Evolutionary conservation across 106 monocot genomes (phyloP).

Genomic region (Dendrobium huoshanense): DNA sequence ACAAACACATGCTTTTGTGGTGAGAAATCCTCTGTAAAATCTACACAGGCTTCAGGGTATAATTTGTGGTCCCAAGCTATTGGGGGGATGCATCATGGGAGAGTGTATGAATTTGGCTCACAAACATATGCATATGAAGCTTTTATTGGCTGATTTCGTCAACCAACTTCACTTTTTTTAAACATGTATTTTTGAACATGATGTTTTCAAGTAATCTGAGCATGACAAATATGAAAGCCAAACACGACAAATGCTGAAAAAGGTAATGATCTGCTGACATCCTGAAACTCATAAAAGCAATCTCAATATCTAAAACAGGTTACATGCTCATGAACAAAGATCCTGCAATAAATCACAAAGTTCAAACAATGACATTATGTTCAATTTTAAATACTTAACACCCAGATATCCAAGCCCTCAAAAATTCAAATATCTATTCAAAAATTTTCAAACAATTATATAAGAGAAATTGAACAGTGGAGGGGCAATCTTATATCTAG

Average conservation of each 20-base stretch:
- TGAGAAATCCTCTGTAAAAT: too few species aligned
- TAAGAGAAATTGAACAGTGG: not conserved
- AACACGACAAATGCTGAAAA: not conserved
- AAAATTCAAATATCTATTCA: not conserved
- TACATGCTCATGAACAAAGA: not conserved
- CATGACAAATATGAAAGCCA: not conserved
- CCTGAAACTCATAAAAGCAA: not conserved
- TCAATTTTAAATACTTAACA: not conserved
- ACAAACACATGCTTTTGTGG: too few species aligned
- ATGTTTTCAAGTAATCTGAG: not conserved
- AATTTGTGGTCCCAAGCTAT: too few species aligned
- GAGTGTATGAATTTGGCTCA: too few species aligned
- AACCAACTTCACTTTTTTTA: not conserved
- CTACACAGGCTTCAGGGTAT: too few species aligned
- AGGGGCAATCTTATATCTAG: not conserved
- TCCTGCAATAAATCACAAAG: not conserved
- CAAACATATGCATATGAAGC: too few species aligned
- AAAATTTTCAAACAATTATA: not conserved
- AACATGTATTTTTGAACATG: not conserved
- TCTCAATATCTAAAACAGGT: not conserved
- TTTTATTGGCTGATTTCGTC: not conserved
- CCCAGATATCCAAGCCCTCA: not conserved
- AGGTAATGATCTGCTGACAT: not conserved
- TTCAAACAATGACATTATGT: not conserved
- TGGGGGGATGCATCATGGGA: too few species aligned